Conservation (phyloP, 306 rosid species). For the Crataegus laevigata region DNA sequence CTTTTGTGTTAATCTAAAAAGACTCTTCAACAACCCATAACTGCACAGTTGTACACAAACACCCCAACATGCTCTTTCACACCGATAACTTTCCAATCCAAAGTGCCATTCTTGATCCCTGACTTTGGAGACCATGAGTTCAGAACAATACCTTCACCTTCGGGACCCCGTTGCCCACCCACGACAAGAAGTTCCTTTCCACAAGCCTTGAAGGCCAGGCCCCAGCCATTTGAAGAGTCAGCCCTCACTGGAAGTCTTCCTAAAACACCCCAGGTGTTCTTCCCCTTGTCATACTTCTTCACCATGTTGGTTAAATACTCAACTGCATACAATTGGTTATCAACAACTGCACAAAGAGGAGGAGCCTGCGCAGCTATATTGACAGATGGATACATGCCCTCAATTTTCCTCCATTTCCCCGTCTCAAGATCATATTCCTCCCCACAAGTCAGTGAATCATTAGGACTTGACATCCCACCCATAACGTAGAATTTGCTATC, state of each 20-base stretch:
- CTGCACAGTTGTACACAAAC: constrained; percentile 94
- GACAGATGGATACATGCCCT: constrained; percentile 77
- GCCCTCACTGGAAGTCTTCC: constrained; percentile 93
- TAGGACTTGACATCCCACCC: constrained; percentile 84
- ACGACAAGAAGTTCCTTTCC: constrained; percentile 77
- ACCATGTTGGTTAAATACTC: constrained; percentile 87
- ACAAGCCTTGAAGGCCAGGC: constrained; percentile 94
- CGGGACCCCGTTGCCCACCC: constrained; percentile 91
- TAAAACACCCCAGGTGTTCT: constrained; percentile 66
- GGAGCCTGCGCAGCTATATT: constrained; percentile 82
- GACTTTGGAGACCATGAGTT: constrained; percentile 77
- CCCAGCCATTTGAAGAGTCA: constrained; percentile 87
- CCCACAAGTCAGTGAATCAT: constrained; percentile 70
- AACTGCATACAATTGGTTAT: constrained; percentile 67
- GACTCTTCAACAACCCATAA: constrained; percentile 81
- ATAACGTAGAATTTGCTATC: constrained; percentile 80
- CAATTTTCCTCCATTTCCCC: constrained; percentile 67
- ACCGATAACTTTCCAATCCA: constrained; percentile 83
- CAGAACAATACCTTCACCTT: constrained; percentile 75
- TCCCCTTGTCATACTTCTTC: constrained; percentile 69
- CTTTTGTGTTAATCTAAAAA: constrained; percentile 48
- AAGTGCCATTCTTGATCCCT: constrained; percentile 53
- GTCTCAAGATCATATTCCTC: constrained; percentile 80
- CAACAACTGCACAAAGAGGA: constrained; percentile 93
- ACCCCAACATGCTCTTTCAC: constrained; percentile 80